These are phyloP conservation scores for Mallotus nudiflorus DNA, from an alignment of 345 rosid species.

Conservation along the genomic window DNA sequence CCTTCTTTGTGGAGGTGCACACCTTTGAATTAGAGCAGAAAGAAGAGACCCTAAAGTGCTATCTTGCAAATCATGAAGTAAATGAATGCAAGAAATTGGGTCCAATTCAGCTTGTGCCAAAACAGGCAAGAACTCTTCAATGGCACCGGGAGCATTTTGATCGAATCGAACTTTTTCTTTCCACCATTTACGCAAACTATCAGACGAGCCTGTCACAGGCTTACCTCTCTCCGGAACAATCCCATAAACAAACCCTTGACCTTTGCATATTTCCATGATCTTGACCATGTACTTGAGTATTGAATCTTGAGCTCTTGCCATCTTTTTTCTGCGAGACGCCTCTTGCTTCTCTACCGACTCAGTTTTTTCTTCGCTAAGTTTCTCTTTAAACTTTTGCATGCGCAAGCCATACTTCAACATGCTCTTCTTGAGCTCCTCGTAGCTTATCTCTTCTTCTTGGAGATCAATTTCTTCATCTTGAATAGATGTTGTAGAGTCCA, in stretches of 20 bases:
- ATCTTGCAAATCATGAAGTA: constrained; percentile 62
- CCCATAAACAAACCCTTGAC: constrained; percentile 65
- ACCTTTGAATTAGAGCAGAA: constrained; percentile 68
- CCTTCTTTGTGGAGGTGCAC: constrained; percentile 59
- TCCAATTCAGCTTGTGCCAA: constrained; percentile 20
- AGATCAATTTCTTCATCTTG: constrained; percentile 10
- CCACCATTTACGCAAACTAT: constrained; percentile 71
- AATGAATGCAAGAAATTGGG: constrained; percentile 38
- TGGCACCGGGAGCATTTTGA: constrained; percentile 44
- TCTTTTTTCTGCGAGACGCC: constrained; percentile 51
- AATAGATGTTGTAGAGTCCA: neutral
- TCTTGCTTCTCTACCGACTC: constrained; percentile 21
- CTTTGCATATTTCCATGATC: constrained; percentile 74
- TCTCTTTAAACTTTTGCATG: constrained; percentile 47
- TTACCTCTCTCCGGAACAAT: constrained; percentile 72
- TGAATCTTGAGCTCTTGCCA: constrained; percentile 62
- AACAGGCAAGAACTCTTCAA: constrained; percentile 34
- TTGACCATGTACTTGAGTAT: constrained; percentile 71
- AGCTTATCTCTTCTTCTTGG: constrained; percentile 34
- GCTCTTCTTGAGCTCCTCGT: constrained; percentile 60
- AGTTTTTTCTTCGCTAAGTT: constrained; percentile 15
- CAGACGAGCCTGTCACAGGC: constrained; percentile 68
- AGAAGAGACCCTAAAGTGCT: constrained; percentile 65
- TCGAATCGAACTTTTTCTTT: constrained; percentile 60
- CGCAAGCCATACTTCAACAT: constrained; percentile 56